Base-by-base conservation (phyloP, 2,329 filamentous ascomycete genomes). In the Fusarium siculi region DNA sequence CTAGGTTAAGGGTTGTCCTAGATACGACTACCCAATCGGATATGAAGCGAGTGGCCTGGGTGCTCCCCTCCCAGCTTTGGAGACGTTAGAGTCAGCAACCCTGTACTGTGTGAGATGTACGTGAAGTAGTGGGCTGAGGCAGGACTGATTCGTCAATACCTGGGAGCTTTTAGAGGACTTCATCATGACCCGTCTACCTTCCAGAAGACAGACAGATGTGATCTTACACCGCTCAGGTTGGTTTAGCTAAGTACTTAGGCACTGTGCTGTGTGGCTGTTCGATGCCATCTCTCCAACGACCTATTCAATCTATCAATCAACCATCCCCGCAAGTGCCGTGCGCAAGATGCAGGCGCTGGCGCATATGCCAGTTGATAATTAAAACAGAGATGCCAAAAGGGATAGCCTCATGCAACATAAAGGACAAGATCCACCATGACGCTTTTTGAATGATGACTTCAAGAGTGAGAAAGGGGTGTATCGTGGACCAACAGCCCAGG, bases 21-120 rank as follows among this genome's bases (percentile, higher is more conserved):
- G 74, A 64, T 57, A 32, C 44, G 43, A 68, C 56, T 59, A 64
- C 64, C 76, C 76, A 78, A 78, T 78, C 76, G 74, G 76, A 78
- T 76, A 61, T 46, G 61, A 54, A 63, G 76, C 74, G 47, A 23
- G 28, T 50, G 21, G 28, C 28, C 28, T 32, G 68, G 72, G 52
- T 74, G 58, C 53, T 69, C 68, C 73, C 57, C 30, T 54, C 50
- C 39, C 67, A 70, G 62, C 60, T 67, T 68, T 59, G 54, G 52
- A 50, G 47, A 50, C n/a, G n/a, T 52, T 52, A 52, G 47, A 69
- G 70, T 70, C 61, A 68, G 34, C 36, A 69, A 73, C 63, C 52
- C 47, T 74, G 74, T 67, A 78, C 76, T 75, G 73, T 78, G 74
- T 46, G 36, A 44, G 55, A 74, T 61, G 30, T 68, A 67, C 60